Evolutionary conservation across 768 basidiomycete genomes (phyloP), one percentile per base, ranked within the genome.

Genomic region (Auriscalpium microsporum): DNA sequence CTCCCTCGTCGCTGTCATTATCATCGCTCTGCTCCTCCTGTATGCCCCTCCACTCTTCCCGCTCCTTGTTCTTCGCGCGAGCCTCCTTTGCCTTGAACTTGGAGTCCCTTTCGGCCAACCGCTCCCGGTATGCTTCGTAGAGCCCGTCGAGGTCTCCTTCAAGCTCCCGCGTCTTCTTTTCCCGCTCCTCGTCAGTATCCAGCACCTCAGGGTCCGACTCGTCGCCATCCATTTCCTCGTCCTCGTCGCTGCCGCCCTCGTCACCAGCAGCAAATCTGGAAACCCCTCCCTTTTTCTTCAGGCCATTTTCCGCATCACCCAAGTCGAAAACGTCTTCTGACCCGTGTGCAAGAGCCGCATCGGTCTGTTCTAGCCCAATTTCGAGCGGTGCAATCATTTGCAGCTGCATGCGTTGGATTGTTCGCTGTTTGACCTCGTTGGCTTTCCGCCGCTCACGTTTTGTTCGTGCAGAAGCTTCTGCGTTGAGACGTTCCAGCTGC

Each of bases 361-460:
- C 93, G 52, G 79, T 76, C 63, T 88, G 87, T 64, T 93, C 90
- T 56, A 94, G 70, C 67, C 94, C 94, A 60, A 98, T 94, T 63
- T 97, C 96, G 61, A 94, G 74, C n/a, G 96, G 96, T 17, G 93
- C 92, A 11, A 89, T 90, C 96, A 99, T 99, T 66, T 90, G 87
- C 47, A 98, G 78, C 67, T 98, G 96, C 83, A 98, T 88, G 52
- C 94, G 87, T 65, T 92, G 90, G 42, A 98, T 85, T 1, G 92
- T 90, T 60, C 87, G 83, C 33, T 80, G 77, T 71, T 89, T 91
- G 65, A 89, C 75, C 73, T 98, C 96, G 70, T 97, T 97, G 2
- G 86, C 83, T 37, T 84, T 80, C 53, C 93, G 81, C 52, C 89
- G 80, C 62, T 91, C 88, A 8, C 89, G 86, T 68, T 92, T 93